Percentiles rank a stretch among this genome's conserved stretches.
phyloP scores from a whole-genome alignment of 768 basidiomycete species.

The Leccinum boreale region DNA sequence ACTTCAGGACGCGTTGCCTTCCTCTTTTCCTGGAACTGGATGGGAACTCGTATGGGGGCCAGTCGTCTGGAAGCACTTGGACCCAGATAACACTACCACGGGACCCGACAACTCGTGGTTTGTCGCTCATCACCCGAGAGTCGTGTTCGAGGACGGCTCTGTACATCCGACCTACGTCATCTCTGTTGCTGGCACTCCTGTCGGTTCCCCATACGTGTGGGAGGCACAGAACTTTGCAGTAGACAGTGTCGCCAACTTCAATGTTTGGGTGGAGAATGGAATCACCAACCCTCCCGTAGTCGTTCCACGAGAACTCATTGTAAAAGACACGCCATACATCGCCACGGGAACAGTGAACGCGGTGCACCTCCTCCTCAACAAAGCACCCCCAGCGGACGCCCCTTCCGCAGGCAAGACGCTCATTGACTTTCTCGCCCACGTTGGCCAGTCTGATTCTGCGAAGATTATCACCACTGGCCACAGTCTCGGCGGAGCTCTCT shows the following conservation, averaged over 20 bases:
- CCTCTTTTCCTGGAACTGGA: background rate
- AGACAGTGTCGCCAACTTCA: background rate
- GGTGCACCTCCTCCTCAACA: background rate
- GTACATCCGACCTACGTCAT: constrained; percentile 9
- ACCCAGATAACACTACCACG: background rate
- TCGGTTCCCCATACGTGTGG: background rate
- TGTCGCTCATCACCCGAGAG: constrained; percentile 4
- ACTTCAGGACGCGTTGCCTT: background rate
- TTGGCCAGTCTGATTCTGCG: background rate
- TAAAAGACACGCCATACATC: background rate
- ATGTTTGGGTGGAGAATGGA: background rate
- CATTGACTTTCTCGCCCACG: background rate
- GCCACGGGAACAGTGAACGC: constrained; percentile 1
- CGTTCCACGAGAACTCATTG: background rate
- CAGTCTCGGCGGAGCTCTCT: constrained; percentile 10
- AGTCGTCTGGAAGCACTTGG: constrained; percentile 2
- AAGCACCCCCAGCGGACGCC: background rate
- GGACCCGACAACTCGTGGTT: constrained; percentile 14
- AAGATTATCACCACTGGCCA: constrained; percentile 10
- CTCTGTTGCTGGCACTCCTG: constrained; percentile 8
- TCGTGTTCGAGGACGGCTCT: background rate
- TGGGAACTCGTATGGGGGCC: constrained; percentile 15
- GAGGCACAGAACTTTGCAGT: constrained; percentile 7
- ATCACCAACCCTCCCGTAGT: background rate
- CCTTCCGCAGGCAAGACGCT: background rate